Conservation (phyloP, 192 early-diverging fungal genomes). For the Gigaspora rosea region DNA sequence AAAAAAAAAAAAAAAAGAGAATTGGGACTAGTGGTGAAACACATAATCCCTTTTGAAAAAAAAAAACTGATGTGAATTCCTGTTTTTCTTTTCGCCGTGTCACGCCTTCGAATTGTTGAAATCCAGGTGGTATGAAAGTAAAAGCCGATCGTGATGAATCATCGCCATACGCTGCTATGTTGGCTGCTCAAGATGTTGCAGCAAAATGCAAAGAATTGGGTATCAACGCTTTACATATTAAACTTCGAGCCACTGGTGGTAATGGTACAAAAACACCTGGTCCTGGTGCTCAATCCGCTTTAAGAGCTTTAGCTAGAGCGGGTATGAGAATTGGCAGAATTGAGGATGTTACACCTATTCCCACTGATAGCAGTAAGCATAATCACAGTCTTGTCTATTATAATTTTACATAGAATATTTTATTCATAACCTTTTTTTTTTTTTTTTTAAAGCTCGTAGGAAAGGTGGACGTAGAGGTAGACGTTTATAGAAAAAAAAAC, state of each 20-base stretch:
- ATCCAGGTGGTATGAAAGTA: constrained; percentile 99
- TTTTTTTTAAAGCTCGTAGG: constrained; percentile 61
- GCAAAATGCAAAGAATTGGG: constrained; percentile 99
- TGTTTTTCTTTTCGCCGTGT: constrained; percentile 9
- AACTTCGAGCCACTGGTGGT: constrained; percentile 99
- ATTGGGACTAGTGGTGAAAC: constrained; percentile 66
- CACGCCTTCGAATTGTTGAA: not conserved
- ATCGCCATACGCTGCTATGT: constrained; percentile 99
- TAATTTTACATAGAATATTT: not conserved
- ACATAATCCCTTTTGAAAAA: constrained; percentile 53
- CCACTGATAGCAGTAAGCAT: constrained; percentile 84
- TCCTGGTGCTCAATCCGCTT: constrained; percentile 95
- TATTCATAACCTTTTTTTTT: not conserved
- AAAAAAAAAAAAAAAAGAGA: not conserved
- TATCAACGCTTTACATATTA: constrained; percentile 99
- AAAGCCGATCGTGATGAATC: constrained; percentile 99
- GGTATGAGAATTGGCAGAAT: constrained; percentile 99
- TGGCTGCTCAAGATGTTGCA: constrained; percentile 99
- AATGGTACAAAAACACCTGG: constrained; percentile 98
- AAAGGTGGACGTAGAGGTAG: constrained; percentile 99
- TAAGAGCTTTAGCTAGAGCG: constrained; percentile 97
- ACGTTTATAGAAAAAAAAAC: constrained; percentile 70
- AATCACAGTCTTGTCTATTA: not conserved
- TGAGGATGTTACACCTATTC: constrained; percentile 97
- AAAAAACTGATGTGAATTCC: constrained; percentile 10